Evolutionary conservation across 345 rosid genomes (phyloP), one percentile per base, ranked within the genome.

Genomic region (Leavenworthia alabamica): DNA sequence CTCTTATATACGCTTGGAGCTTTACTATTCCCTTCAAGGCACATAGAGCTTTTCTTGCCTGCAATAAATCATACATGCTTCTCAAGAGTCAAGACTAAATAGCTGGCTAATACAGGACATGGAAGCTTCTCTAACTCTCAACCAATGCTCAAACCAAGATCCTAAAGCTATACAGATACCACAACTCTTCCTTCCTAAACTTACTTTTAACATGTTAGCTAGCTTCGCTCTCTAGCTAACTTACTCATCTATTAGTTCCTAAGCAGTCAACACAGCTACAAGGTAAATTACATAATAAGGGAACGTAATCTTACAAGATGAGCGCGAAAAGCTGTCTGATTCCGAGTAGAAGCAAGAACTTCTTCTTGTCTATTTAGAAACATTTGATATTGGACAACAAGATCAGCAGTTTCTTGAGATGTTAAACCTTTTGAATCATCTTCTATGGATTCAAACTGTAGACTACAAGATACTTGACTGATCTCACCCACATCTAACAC

Each of bases 1-100:
- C 98, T 48, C 96, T 77, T 15, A 92, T 85, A 49, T 88, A 78
- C 3, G 98, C 96, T 74, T 92, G 98, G 16, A 92, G 96, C 81
- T 61, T 84, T 60, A 86, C 95, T 67, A 92, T 92, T 17, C 98
- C 98, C 73, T 82, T 92, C 71, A 92, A 46, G 10, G 98, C 98
- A 66, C 83, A 72, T 74, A 85, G 68, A 36, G 98, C 98, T 77
- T 88, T 86, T 75, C 86, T 84, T 40, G 98, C 96, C 98, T 91
- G 65, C 68, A 75, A 55, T 15, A 31, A 35, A 45, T n/a, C n/a
- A n/a, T n/a, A n/a, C n/a, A n/a, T n/a, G n/a, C n/a, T n/a, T n/a
- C n/a, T n/a, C n/a, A n/a, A n/a, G n/a, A n/a, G n/a, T n/a, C n/a
- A n/a, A n/a, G n/a, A n/a, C n/a, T n/a, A n/a, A n/a, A n/a, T n/a